A percentile compares a stretch with the other conserved stretches of the same genome.
Evolutionary conservation across 1,139 yeast genomes (phyloP).

Genomic region (Saccharomyces hybrid): DNA sequence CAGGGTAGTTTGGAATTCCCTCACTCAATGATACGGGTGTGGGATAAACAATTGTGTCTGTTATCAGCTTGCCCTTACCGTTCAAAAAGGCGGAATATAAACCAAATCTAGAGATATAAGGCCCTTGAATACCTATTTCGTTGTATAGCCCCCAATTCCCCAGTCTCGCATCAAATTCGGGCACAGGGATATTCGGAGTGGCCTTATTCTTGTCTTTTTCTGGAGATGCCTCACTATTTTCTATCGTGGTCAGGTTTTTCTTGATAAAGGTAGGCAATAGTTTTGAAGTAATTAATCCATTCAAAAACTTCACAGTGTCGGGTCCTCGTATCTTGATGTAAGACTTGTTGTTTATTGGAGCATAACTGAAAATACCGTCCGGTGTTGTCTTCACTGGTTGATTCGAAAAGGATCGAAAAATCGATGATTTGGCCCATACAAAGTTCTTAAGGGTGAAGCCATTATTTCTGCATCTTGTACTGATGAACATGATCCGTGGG

Average conservation of each 20-base stretch:
- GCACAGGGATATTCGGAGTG: constrained; percentile 10
- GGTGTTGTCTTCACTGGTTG: background rate
- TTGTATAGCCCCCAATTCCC: constrained; percentile 63
- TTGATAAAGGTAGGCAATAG: constrained; percentile 53
- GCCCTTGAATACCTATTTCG: constrained; percentile 35
- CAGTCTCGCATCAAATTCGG: constrained; percentile 35
- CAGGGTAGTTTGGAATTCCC: constrained; percentile 16
- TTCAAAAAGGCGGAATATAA: constrained; percentile 65
- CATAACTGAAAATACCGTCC: constrained; percentile 12
- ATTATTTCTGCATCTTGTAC: background rate
- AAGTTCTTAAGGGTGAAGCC: background rate
- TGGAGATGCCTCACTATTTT: constrained; percentile 37
- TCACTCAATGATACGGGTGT: constrained; percentile 37
- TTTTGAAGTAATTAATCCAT: constrained; percentile 77
- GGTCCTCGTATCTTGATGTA: constrained; percentile 58
- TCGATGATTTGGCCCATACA: background rate
- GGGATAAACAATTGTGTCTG: constrained; percentile 73
- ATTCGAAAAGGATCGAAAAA: background rate
- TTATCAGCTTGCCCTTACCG: constrained; percentile 73
- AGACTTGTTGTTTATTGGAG: constrained; percentile 27
- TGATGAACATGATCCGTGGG: background rate
- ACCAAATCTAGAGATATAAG: constrained; percentile 48
- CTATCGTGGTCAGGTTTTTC: constrained; percentile 60
- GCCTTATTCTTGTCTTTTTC: constrained; percentile 14
- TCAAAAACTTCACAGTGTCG: constrained; percentile 72